Conservation (phyloP, 2,329 filamentous ascomycete genomes). For the Hyphodiscus sp. region DNA sequence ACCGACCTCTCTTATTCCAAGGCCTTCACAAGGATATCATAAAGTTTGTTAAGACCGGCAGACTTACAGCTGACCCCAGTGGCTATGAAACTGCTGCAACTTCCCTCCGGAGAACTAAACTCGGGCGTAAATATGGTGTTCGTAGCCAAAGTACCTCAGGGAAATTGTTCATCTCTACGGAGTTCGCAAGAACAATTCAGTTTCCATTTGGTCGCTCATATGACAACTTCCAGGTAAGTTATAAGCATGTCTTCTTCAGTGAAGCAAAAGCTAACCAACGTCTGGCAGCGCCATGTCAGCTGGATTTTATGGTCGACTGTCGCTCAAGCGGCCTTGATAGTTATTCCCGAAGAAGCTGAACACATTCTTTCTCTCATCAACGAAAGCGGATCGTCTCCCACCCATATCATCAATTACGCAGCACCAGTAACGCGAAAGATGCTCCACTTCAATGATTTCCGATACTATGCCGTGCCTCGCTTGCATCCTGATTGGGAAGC, state of each 20-base stretch:
- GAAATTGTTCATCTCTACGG: conserved; percentile 35
- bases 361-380: conserved; percentile 41
- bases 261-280: neutral
- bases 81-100: conserved; percentile 37
- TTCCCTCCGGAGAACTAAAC: conserved; percentile 33
- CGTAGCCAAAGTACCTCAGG: conserved; percentile 16
- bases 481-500: conserved; percentile 35
- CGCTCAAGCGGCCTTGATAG: conserved; percentile 43
- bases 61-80: conserved; percentile 31
- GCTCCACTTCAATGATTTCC: conserved; percentile 49
- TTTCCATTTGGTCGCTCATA: conserved; percentile 28
- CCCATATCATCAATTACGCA: conserved; percentile 50
- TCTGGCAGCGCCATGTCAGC: conserved; percentile 41
- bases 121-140: conserved; percentile 33
- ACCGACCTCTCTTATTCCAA: conserved; percentile 33
- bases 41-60: conserved; percentile 40
- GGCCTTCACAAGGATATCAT: conserved; percentile 42
- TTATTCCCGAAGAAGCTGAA: conserved; percentile 60
- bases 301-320: conserved; percentile 54
- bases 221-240: conserved; percentile 35
- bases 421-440: conserved; percentile 55
- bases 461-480: conserved; percentile 45
- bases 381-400: conserved; percentile 5
- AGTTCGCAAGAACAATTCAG: conserved; percentile 44
- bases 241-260: neutral